phyloP scores from a whole-genome alignment of 2,329 filamentous ascomycete genomes.

The Fusarium incarnatum region DNA sequence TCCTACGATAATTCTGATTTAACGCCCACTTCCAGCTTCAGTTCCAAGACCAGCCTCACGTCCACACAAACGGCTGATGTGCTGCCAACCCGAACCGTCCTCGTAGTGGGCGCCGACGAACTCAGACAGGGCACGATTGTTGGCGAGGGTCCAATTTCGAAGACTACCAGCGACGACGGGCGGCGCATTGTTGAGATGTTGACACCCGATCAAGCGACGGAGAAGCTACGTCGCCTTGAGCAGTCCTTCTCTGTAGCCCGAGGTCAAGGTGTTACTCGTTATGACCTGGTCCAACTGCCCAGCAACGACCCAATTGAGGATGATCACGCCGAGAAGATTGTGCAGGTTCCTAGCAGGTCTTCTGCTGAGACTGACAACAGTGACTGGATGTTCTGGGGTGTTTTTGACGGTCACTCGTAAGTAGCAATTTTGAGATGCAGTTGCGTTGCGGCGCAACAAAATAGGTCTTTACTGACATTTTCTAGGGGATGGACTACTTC shows the following conservation, averaged over 20 bases:
- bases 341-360: constrained; percentile 79
- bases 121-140: constrained; percentile 89
- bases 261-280: constrained; percentile 90
- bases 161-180: constrained; percentile 86
- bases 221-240: constrained; percentile 88
- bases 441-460: not conserved
- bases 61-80: constrained; percentile 55
- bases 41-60: constrained; percentile 57
- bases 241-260: constrained; percentile 91
- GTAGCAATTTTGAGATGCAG: constrained; percentile 47
- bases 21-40: constrained; percentile 46
- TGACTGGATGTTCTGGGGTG: constrained; percentile 99
- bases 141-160: constrained; percentile 87
- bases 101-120: constrained; percentile 90
- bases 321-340: constrained; percentile 97
- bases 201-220: constrained; percentile 91
- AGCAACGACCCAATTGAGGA: constrained; percentile 99
- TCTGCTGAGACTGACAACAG: constrained; percentile 64
- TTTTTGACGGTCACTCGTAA: constrained; percentile 96
- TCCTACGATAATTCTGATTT: constrained; percentile 66
- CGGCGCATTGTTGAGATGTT: constrained; percentile 94
- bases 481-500: constrained; percentile 95
- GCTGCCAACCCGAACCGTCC: constrained; percentile 71
- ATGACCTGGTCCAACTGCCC: constrained; percentile 92
- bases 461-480: constrained; percentile 17